phyloP scores from a whole-genome alignment of 768 basidiomycete genomes.

The Suillus paluster region DNA sequence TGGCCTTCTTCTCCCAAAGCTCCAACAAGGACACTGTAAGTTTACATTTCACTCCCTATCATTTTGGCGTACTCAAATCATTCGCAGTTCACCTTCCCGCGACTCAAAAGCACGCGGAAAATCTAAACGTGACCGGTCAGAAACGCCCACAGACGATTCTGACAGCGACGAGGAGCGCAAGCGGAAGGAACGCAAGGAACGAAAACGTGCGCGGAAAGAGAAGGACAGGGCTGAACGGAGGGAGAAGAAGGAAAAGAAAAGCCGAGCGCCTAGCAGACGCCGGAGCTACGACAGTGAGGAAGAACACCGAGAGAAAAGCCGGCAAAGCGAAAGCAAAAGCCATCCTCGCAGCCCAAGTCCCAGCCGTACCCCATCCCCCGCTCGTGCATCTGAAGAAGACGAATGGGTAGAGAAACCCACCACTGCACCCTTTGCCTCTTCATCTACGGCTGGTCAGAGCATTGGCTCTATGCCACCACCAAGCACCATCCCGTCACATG shows the following conservation, averaged over 20 bases:
- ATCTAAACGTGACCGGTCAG: constrained; percentile 60
- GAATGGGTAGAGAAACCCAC: constrained; percentile 71
- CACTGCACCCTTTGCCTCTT: constrained; percentile 30
- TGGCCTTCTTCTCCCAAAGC: constrained; percentile 86
- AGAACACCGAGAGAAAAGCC: constrained; percentile 41
- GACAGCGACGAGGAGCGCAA: constrained; percentile 63
- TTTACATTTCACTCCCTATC: constrained; percentile 12
- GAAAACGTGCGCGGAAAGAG: constrained; percentile 55
- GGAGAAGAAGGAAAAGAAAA: constrained; percentile 41
- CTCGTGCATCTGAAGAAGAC: constrained; percentile 46
- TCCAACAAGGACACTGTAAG: constrained; percentile 61
- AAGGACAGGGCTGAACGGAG: constrained; percentile 48
- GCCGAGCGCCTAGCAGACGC: constrained; percentile 34
- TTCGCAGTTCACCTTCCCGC: constrained; percentile 58
- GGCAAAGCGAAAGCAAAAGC: constrained; percentile 38
- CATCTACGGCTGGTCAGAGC: constrained; percentile 17
- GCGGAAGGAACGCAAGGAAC: constrained; percentile 62
- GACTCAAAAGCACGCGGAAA: constrained; percentile 57
- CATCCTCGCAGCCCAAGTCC: constrained; percentile 38
- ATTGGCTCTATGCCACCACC: constrained; percentile 30
- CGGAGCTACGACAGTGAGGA: constrained; percentile 40
- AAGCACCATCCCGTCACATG: constrained; percentile 19
- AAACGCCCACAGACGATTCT: constrained; percentile 45
- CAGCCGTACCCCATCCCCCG: constrained; percentile 35
- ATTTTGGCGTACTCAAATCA: not conserved